Evolutionary conservation across 352 stramenopile species (phyloP), one percentile per base, ranked within the genome.

Genomic region (Phytopythium mirpurense): DNA sequence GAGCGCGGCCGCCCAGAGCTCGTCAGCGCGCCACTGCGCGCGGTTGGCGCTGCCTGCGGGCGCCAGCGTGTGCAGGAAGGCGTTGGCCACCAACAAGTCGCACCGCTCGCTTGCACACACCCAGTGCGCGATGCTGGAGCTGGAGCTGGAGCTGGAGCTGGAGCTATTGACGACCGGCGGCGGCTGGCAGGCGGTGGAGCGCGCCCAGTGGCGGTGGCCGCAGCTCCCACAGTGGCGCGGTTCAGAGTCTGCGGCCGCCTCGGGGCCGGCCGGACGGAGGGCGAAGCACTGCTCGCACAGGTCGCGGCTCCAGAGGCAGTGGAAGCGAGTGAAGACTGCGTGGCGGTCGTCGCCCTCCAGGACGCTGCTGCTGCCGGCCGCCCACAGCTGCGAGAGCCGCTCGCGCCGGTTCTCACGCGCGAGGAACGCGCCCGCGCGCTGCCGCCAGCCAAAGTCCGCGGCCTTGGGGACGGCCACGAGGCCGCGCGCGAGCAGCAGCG

Each of bases 41-140:
- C 72, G 61, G 12, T 79, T 70, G 0, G 40, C 51, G 41, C 80
- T 71, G 23, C 58, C 62, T 2, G 68, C 59, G 9, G 78, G 78
- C 5, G 70, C 68, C 46, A 86, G 36, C 5, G 60, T 68, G 35
- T 88, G 78, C 38, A 85, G 62, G 24, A 76, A 75, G 12, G 70
- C 70, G 41, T 86, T 62, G 37, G 78, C 37, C 27, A 85, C 56
- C 9, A 85, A 18, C 44, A 78, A 76, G 46, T 85, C 74, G 31
- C 63, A 72, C 5, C 64, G 58, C 27, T 82, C 74, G 10, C 38
- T 53, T 0, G 23, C 31, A 4, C 37, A 34, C 5, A 66, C 57
- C 64, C 68, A 75, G 14, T 56, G 21, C 0, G 8, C 35, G 50
- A 29, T n/a, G n/a, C n/a, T n/a, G n/a, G n/a, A n/a, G n/a, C n/a